Percentiles rank a stretch among this genome's conserved stretches.
Evolutionary conservation across 306 rosid species (phyloP).

Genomic region (Medicago arabica): DNA sequence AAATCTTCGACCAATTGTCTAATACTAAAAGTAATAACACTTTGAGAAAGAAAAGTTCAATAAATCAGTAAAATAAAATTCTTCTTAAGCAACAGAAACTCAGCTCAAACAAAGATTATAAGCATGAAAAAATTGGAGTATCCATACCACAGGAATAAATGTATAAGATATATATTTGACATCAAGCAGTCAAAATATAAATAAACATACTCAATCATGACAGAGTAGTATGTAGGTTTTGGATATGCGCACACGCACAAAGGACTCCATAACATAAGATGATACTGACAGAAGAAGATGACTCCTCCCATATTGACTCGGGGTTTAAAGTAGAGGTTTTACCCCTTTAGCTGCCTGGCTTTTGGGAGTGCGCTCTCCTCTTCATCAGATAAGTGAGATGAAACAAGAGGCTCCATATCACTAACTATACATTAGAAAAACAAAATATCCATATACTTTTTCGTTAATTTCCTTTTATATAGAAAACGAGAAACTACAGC

Average conservation of each 20-base stretch:
- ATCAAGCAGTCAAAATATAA: slow-evolving; percentile 25
- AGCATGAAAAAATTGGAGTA: slow-evolving; percentile 23
- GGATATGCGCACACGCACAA: not conserved
- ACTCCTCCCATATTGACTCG: slow-evolving; percentile 5
- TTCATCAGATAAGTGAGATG: slow-evolving; percentile 26
- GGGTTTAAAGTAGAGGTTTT: slow-evolving; percentile 11
- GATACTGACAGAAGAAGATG: not conserved
- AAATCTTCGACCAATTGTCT: slow-evolving; percentile 15
- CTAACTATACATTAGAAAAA: not conserved
- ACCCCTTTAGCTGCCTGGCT: slow-evolving; percentile 8
- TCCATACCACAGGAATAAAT: not conserved
- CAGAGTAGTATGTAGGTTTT: not conserved
- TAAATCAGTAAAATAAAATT: slow-evolving; percentile 13
- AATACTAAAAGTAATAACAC: not conserved
- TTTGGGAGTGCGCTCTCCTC: not conserved
- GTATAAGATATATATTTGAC: not conserved
- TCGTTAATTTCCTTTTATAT: not conserved
- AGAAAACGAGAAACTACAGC: not conserved
- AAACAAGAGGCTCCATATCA: not conserved
- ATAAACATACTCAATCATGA: slow-evolving; percentile 1
- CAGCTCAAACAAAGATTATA: not conserved
- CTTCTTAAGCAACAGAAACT: slow-evolving; percentile 10
- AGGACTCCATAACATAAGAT: not conserved
- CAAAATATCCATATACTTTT: not conserved
- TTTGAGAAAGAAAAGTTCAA: slow-evolving; percentile 23